These are phyloP conservation scores for Kwoniella pini DNA, from an alignment of 768 basidiomycete species.

Conservation along the genomic window DNA sequence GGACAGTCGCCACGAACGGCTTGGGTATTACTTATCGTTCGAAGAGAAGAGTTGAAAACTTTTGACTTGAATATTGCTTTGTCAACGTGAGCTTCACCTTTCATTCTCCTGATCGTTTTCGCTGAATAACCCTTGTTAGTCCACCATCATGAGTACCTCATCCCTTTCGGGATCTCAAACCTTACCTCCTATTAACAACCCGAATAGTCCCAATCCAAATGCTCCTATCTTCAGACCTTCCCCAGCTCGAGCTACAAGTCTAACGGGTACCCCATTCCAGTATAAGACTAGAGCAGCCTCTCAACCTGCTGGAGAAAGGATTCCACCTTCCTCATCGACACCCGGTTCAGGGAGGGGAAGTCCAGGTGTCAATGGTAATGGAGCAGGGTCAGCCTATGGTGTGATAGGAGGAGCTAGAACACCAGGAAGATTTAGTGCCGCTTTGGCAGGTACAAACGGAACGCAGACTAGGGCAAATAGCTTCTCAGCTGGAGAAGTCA, in stretches of 20 bases:
- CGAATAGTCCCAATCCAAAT: slow-evolving; percentile 25
- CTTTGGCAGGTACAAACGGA: slow-evolving; percentile 24
- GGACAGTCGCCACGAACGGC: too few species aligned
- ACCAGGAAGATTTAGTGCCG: slow-evolving; percentile 32
- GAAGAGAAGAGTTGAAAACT: too few species aligned
- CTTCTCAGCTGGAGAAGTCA: slow-evolving; percentile 43
- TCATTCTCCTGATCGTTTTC: not conserved
- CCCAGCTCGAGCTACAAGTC: slow-evolving; percentile 33
- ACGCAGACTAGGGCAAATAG: slow-evolving; percentile 48
- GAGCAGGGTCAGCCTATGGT: slow-evolving; percentile 30
- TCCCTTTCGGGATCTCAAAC: slow-evolving; percentile 5
- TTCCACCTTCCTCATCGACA: slow-evolving; percentile 27
- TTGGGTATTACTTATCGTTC: too few species aligned
- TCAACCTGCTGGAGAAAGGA: slow-evolving; percentile 44
- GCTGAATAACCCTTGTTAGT: too few species aligned
- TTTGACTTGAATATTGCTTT: too few species aligned
- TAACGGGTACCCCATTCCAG: slow-evolving; percentile 18
- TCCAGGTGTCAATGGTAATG: slow-evolving; percentile 28
- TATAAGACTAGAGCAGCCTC: slow-evolving; percentile 43
- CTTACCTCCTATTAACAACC: slow-evolving; percentile 6
- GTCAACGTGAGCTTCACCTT: not conserved
- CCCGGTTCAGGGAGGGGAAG: slow-evolving; percentile 34
- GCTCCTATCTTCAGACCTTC: slow-evolving; percentile 33
- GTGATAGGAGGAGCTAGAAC: slow-evolving; percentile 48
- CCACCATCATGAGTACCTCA: not conserved